Percentiles rank a stretch among this genome's conserved stretches.
Conservation (phyloP, 2,329 filamentous ascomycete genomes). For the Tympanopsis confertula region DNA sequence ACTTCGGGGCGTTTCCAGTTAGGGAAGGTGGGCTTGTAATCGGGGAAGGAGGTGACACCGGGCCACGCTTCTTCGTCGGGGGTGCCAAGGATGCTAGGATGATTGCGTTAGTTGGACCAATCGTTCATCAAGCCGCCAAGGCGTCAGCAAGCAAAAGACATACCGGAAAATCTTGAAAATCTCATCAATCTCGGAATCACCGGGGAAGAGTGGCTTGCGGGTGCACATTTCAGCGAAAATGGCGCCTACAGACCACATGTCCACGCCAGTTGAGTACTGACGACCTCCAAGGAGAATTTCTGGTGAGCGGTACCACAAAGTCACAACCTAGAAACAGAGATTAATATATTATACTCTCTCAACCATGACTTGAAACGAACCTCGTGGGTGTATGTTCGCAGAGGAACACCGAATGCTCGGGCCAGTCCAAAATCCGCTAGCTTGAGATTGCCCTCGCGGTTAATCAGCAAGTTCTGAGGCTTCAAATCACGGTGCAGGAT, state of each 20-base stretch:
- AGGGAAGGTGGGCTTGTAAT: conserved; percentile 85
- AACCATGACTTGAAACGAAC: conserved; percentile 14
- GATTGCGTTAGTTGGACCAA: conserved; percentile 8
- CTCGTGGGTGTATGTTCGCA: conserved; percentile 87
- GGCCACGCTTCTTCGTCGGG: conserved; percentile 76
- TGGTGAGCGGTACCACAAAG: conserved; percentile 82
- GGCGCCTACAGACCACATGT: conserved; percentile 92
- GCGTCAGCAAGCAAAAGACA: conserved; percentile 9
- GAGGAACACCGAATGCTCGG: conserved; percentile 78
- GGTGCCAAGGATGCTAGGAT: conserved; percentile 62
- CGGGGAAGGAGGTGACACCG: conserved; percentile 85
- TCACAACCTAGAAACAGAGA: conserved; percentile 51
- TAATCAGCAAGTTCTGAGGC: conserved; percentile 80
- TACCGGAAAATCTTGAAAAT: conserved; percentile 92
- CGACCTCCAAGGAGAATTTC: conserved; percentile 84
- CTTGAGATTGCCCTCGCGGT: conserved; percentile 79
- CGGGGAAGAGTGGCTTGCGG: conserved; percentile 80
- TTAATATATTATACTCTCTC: conserved; percentile 2
- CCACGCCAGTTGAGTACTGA: conserved; percentile 86
- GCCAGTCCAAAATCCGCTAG: conserved; percentile 83
- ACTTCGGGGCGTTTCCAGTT: conserved; percentile 71
- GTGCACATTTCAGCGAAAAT: conserved; percentile 98
- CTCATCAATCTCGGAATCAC: conserved; percentile 85
- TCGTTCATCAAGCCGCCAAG: not conserved
- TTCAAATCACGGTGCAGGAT: conserved; percentile 82